Conservation (phyloP, 352 stramenopile genomes). For the Pythium folliculosum region DNA sequence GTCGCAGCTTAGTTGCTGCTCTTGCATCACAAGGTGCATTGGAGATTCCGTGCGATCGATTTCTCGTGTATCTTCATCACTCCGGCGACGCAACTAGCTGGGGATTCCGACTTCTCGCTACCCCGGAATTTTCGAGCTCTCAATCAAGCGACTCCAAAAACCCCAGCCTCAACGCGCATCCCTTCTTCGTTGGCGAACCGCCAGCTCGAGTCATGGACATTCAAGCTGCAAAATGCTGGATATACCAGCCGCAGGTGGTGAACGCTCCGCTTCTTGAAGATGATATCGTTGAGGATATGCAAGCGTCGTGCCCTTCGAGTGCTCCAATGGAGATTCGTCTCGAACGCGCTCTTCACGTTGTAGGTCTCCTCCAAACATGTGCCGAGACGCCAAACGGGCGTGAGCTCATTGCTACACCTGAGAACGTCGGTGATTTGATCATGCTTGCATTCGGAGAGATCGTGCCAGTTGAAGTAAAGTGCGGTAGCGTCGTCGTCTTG, state of each 20-base stretch:
- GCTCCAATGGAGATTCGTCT: conserved; percentile 34
- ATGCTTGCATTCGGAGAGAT: conserved; percentile 52
- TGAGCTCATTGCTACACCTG: conserved; percentile 50
- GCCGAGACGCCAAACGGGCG: conserved; percentile 54
- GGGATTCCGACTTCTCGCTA: conserved; percentile 68
- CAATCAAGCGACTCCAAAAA: neutral
- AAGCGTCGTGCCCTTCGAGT: conserved; percentile 42
- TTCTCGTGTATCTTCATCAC: conserved; percentile 78
- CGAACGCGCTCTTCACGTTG: conserved; percentile 64
- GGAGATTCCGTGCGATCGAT: conserved; percentile 67
- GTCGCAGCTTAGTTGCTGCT: conserved; percentile 26
- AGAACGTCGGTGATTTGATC: conserved; percentile 67
- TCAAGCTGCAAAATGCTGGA: conserved; percentile 56
- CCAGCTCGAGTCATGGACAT: conserved; percentile 50
- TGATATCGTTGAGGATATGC: conserved; percentile 53
- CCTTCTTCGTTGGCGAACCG: conserved; percentile 73
- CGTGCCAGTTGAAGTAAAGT: conserved; percentile 51
- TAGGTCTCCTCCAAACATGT: conserved; percentile 67
- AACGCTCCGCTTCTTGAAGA: conserved; percentile 49
- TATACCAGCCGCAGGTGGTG: conserved; percentile 58
- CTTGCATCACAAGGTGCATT: conserved; percentile 32
- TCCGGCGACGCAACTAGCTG: conserved; percentile 52
- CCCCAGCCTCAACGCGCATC: conserved; percentile 52
- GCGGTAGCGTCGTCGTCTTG: conserved; percentile 47
- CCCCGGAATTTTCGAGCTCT: conserved; percentile 42